phyloP scores from a whole-genome alignment of 495 filamentous ascomycete genomes.

The Letharia columbiana region DNA sequence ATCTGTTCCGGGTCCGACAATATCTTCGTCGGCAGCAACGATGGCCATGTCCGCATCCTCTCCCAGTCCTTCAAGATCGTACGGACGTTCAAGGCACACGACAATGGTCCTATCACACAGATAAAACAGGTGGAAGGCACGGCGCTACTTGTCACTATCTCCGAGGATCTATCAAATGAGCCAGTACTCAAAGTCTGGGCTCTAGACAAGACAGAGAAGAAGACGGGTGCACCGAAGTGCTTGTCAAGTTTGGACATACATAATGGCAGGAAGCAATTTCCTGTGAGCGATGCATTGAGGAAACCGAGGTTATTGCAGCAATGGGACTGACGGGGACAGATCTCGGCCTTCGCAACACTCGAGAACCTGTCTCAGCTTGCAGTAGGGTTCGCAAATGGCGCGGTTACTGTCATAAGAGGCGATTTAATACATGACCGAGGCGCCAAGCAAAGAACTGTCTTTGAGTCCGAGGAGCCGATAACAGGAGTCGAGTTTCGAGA shows the following conservation, averaged over 20 bases:
- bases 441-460: constrained; percentile 90
- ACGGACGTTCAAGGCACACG: constrained; percentile 77
- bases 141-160: constrained; percentile 74
- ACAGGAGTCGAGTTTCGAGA: constrained; percentile 77
- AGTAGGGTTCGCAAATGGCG: constrained; percentile 90
- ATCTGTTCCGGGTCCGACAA: constrained; percentile 83
- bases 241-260: constrained; percentile 75
- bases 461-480: constrained; percentile 93
- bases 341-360: constrained; percentile 80
- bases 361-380: constrained; percentile 85
- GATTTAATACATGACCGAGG: constrained; percentile 93
- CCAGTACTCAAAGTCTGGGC: constrained; percentile 93
- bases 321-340: constrained; percentile 41
- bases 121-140: constrained; percentile 91
- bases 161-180: constrained; percentile 79
- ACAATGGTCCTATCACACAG: constrained; percentile 73
- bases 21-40: constrained; percentile 76
- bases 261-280: constrained; percentile 89
- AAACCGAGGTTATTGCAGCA: not conserved
- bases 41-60: constrained; percentile 79
- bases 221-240: constrained; percentile 79
- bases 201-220: constrained; percentile 88
- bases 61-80: constrained; percentile 79
- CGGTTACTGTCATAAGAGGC: constrained; percentile 85
- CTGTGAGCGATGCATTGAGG: constrained; percentile 43